A percentile compares a stretch with the other conserved stretches of the same genome.
Conservation (phyloP, 495 filamentous ascomycete species). For the Talaromyces proteolyticus region DNA sequence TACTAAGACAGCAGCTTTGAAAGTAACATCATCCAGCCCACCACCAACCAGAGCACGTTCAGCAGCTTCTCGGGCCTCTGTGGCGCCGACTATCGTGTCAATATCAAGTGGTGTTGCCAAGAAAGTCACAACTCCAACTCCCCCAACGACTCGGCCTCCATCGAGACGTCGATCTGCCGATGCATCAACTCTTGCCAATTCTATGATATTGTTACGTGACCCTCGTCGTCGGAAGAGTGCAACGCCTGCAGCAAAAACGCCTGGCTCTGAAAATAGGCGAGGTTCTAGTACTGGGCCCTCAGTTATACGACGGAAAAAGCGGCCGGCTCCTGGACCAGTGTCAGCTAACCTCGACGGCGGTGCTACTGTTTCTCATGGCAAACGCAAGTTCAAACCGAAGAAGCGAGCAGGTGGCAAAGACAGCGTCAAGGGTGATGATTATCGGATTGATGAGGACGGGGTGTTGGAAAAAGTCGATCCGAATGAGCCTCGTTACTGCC, state of each 20-base stretch:
- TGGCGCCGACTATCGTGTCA: not conserved
- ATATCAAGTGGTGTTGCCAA: not conserved
- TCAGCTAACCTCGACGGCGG: slow-evolving; percentile 63
- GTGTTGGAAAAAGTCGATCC: slow-evolving; percentile 73
- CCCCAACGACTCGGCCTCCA: slow-evolving; percentile 31
- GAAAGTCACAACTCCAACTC: slow-evolving; percentile 22
- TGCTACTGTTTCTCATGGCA: slow-evolving; percentile 69
- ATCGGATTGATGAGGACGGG: slow-evolving; percentile 41
- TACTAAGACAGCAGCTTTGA: slow-evolving; percentile 8
- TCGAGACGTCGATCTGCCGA: slow-evolving; percentile 40
- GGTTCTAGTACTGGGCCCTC: slow-evolving; percentile 23
- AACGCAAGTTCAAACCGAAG: slow-evolving; percentile 70
- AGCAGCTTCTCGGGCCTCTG: slow-evolving; percentile 6
- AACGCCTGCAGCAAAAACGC: slow-evolving; percentile 44
- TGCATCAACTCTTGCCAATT: slow-evolving; percentile 8
- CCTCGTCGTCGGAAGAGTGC: slow-evolving; percentile 42
- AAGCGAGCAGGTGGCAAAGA: slow-evolving; percentile 42
- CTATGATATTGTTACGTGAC: slow-evolving; percentile 16
- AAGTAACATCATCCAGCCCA: slow-evolving; percentile 15
- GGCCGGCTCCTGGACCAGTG: slow-evolving; percentile 74
- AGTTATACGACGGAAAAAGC: slow-evolving; percentile 51
- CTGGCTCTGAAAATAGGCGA: slow-evolving; percentile 44
- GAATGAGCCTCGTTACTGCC: slow-evolving; percentile 81
- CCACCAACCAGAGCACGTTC: slow-evolving; percentile 21
- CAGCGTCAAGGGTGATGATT: slow-evolving; percentile 23